A percentile compares a stretch with the other conserved stretches of the same genome.
Conservation (phyloP, 148 eudicot species). For the Limonium bicolor region DNA sequence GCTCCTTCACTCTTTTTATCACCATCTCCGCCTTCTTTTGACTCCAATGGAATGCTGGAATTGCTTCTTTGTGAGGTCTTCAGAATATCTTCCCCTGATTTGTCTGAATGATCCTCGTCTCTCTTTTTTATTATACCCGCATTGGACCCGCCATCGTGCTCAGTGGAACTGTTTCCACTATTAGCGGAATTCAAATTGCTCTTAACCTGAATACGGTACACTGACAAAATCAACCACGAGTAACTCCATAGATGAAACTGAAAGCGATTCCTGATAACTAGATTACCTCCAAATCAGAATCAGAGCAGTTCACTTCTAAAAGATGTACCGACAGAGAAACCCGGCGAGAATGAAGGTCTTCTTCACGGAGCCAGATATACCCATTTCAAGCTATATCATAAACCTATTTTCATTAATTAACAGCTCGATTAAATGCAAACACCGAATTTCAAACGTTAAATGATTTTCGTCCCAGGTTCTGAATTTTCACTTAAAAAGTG, state of each 20-base stretch:
- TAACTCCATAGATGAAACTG: neutral
- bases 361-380: neutral
- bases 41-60: conserved; percentile 8
- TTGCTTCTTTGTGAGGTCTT: conserved; percentile 5
- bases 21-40: conserved; percentile 9
- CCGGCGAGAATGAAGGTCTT: neutral
- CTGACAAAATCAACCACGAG: neutral
- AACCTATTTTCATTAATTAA: neutral
- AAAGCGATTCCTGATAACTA: neutral
- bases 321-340: neutral
- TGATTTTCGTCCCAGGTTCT: too few relatives aligned
- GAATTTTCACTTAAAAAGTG: too few relatives aligned
- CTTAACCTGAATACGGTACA: neutral
- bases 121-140: conserved; percentile 8
- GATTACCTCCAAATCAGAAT: conserved; percentile 1
- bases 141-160: neutral
- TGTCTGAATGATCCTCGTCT: conserved; percentile 6
- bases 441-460: too few relatives aligned
- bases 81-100: conserved; percentile 7
- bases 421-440: too few relatives aligned
- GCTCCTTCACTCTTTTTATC: conserved; percentile 10
- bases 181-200: neutral
- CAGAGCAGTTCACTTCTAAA: conserved; percentile 1
- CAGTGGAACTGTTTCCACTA: conserved; percentile 3
- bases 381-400: neutral